Percentiles rank a stretch among this genome's conserved stretches.
phyloP scores from a whole-genome alignment of 176 grass and related monocot genomes.

The Panicum miliaceum region DNA sequence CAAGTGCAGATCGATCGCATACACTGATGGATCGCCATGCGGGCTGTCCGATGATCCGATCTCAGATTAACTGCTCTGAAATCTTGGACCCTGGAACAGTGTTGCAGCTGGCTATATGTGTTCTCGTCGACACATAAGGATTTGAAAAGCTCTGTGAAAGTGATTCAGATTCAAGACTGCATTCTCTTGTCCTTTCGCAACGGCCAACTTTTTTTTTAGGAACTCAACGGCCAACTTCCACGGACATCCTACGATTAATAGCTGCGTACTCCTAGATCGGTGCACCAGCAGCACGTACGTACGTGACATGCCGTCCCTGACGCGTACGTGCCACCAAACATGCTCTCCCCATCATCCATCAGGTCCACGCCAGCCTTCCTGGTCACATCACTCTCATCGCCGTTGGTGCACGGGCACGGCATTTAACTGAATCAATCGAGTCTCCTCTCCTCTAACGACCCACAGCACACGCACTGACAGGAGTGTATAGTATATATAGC shows the following conservation, averaged over 20 bases:
- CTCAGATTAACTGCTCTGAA: constrained; percentile 15
- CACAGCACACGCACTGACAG: not conserved
- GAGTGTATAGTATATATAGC: not conserved
- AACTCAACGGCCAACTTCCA: not conserved
- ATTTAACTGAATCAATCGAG: not conserved
- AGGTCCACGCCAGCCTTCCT: constrained; percentile 25
- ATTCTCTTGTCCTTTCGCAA: not conserved
- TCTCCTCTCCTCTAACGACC: constrained; percentile 3
- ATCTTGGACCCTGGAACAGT: constrained; percentile 1
- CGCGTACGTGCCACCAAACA: constrained; percentile 41
- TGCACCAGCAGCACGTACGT: not conserved
- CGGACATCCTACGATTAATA: not conserved
- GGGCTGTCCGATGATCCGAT: not conserved
- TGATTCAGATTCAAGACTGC: not conserved
- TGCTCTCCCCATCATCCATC: not conserved
- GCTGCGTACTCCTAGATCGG: not conserved
- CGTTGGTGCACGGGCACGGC: constrained; percentile 5
- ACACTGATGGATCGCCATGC: not conserved
- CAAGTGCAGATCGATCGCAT: not conserved
- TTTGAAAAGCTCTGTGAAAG: no score
- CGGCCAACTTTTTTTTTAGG: constrained; percentile 4
- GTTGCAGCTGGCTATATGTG: not conserved
- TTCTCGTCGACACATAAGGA: no score
- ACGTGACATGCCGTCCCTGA: constrained; percentile 32
- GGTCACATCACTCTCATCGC: not conserved